Percentiles rank a stretch among this genome's conserved stretches.
phyloP scores from a whole-genome alignment of 2,329 filamentous ascomycete species.

The Diaporthe sp. region DNA sequence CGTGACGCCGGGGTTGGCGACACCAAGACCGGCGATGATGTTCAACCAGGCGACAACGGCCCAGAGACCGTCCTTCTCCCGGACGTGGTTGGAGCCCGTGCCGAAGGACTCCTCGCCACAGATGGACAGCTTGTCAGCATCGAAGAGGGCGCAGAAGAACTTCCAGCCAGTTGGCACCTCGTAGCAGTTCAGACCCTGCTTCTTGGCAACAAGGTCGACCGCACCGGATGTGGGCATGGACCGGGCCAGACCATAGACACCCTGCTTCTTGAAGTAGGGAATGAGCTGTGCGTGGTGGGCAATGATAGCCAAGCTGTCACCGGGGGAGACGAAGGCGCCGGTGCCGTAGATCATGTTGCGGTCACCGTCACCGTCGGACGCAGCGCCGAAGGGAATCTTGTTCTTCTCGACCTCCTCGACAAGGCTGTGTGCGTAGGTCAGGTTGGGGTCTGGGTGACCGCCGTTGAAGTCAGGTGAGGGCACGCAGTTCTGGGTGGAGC shows the following conservation, averaged over 20 bases:
- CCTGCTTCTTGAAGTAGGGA: slow-evolving; percentile 98
- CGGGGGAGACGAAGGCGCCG: slow-evolving; percentile 94
- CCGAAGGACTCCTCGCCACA: slow-evolving; percentile 99
- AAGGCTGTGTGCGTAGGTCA: slow-evolving; percentile 94
- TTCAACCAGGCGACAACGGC: slow-evolving; percentile 98
- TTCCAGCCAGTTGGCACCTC: slow-evolving; percentile 99
- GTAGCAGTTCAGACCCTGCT: slow-evolving; percentile 90
- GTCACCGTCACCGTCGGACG: slow-evolving; percentile 96
- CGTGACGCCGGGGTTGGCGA: slow-evolving; percentile 80
- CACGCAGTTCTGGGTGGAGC: slow-evolving; percentile 86
- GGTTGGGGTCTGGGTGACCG: slow-evolving; percentile 96
- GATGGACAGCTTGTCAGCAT: slow-evolving; percentile 95
- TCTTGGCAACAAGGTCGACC: slow-evolving; percentile 95
- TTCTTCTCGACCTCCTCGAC: slow-evolving; percentile 94
- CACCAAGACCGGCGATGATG: slow-evolving; percentile 94
- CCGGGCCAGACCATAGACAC: slow-evolving; percentile 92
- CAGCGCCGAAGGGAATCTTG: slow-evolving; percentile 93
- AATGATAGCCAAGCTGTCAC: slow-evolving; percentile 97
- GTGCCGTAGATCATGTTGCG: slow-evolving; percentile 99
- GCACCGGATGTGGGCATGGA: slow-evolving; percentile 98
- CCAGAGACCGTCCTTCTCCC: slow-evolving; percentile 99
- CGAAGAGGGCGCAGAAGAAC: slow-evolving; percentile 97
- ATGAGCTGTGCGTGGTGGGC: slow-evolving; percentile 96
- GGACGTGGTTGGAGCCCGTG: slow-evolving; percentile 97
- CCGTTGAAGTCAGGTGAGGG: slow-evolving; percentile 96